Base-by-base conservation (phyloP, 495 filamentous ascomycete genomes). In the Aspergillus leporis region DNA sequence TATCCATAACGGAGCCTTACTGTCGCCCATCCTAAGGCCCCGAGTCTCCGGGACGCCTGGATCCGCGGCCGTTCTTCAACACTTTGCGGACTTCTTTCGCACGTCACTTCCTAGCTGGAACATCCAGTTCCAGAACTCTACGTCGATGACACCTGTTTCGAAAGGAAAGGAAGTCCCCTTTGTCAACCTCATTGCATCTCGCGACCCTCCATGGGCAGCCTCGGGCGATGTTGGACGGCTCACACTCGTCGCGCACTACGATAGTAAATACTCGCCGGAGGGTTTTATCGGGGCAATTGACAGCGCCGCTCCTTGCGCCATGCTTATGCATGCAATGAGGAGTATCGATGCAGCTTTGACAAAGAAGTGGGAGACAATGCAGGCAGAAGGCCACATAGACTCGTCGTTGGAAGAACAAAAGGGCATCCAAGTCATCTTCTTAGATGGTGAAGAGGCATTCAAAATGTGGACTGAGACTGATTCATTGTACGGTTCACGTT, bases 371-470 rank as follows among this genome's bases (percentile, higher is more conserved):
- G 81, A 82, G 28, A 81, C 77, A 19, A 90, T 92, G 85, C 63
- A 82, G 58, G 81, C 75, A 31, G 74, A 87, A 14, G 85, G 83
- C 13, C 69, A 78, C 21, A 70, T 70, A 12, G 74, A 77, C 51
- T 74, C 69, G 0, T 67, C 65, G 5, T 56, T 90, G 13, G 87
- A 87, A 23, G 88, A 89, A 63, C 85, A 90, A 54, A 85, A 84
- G 66, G 94, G 94, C 7, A 82, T 98, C 31, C 94, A 98, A 78
- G 86, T 98, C 41, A 61, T 98, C 25, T 83, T 98, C 51, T 71
- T 98, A 22, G 94, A 98, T 71, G 94, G 94, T 4, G 94, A 98
- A 75, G 94, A 98, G 73, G 92, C 94, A 1, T 98, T 96, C 71
- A 66, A 83, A 41, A 62, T 58, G 1, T 98, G 94, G 94, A 87